Evolutionary conservation across 108 stramenopile species (phyloP).

Genomic region (Pseudonitzschia delicatissima): DNA sequence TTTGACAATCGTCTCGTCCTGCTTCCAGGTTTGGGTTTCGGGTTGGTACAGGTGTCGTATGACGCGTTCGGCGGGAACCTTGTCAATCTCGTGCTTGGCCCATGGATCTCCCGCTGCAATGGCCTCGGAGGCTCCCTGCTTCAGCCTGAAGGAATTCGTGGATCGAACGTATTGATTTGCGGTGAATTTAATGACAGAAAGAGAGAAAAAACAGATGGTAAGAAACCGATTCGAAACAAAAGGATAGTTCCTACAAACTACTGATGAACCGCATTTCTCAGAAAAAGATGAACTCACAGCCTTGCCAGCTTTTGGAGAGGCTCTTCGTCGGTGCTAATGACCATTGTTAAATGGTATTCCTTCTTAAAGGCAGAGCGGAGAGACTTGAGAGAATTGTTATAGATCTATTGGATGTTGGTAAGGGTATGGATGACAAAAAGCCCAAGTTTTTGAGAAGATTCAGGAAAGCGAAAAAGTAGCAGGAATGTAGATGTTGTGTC

Average conservation of each 20-base stretch:
- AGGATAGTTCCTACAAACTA: too few species aligned
- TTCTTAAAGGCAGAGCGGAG: not conserved
- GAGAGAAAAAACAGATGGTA: not conserved
- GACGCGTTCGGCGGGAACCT: conserved; percentile 68
- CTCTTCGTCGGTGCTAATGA: not conserved
- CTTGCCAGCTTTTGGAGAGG: not conserved
- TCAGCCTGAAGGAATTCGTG: conserved; percentile 10
- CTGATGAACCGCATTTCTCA: too few species aligned
- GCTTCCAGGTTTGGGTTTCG: conserved; percentile 43
- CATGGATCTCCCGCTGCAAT: conserved; percentile 64
- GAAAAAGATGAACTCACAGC: too few species aligned
- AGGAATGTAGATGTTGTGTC: too few species aligned
- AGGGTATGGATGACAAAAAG: too few species aligned
- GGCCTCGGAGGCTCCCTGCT: conserved; percentile 40
- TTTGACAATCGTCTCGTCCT: conserved; percentile 72
- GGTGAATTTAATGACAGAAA: not conserved
- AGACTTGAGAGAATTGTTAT: too few species aligned
- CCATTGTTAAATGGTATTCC: conserved; percentile 1
- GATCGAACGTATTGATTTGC: too few species aligned
- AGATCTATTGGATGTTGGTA: too few species aligned
- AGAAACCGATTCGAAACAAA: not conserved
- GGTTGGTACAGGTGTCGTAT: conserved; percentile 72
- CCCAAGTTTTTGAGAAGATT: too few species aligned
- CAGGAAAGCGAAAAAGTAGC: too few species aligned
- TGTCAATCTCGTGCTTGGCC: conserved; percentile 60